These are phyloP conservation scores for Schwanniomyces occidentalis DNA, from an alignment of 805 yeast genomes.

Conservation along the genomic window DNA sequence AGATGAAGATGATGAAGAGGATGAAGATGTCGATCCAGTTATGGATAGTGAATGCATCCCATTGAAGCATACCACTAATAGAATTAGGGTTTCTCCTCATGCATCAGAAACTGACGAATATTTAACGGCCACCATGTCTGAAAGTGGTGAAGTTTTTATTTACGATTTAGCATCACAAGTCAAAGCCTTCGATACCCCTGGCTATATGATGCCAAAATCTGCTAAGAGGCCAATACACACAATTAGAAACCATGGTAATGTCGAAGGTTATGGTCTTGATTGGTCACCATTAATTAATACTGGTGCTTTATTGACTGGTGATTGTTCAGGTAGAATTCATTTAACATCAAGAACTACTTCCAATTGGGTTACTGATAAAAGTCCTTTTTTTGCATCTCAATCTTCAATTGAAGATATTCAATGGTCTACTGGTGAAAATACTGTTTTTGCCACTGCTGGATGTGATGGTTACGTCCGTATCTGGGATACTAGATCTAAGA, in stretches of 20 bases:
- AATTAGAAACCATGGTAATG: conserved; percentile 80
- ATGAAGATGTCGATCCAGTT: conserved; percentile 72
- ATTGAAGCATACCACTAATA: conserved; percentile 79
- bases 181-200: conserved; percentile 86
- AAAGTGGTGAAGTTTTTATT: conserved; percentile 84
- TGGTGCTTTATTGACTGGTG: conserved; percentile 88
- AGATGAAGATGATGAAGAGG: conserved; percentile 66
- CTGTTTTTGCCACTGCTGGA: conserved; percentile 95
- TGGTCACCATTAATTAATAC: conserved; percentile 87
- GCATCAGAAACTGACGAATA: conserved; percentile 74
- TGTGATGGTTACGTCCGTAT: conserved; percentile 88
- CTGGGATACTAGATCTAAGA: conserved; percentile 95
- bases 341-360: conserved; percentile 74
- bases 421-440: conserved; percentile 89
- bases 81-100: conserved; percentile 82
- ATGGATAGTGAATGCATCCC: conserved; percentile 84
- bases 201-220: conserved; percentile 73
- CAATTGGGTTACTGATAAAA: conserved; percentile 83
- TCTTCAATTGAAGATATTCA: conserved; percentile 94
- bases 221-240: conserved; percentile 83
- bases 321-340: conserved; percentile 78
- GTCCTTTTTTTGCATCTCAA: conserved; percentile 68
- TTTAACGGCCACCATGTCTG: conserved; percentile 84
- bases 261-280: conserved; percentile 96
- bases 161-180: conserved; percentile 79